These are phyloP conservation scores for Mucor velutinosus DNA, from an alignment of 371 early-diverging fungal species.

Conservation along the genomic window DNA sequence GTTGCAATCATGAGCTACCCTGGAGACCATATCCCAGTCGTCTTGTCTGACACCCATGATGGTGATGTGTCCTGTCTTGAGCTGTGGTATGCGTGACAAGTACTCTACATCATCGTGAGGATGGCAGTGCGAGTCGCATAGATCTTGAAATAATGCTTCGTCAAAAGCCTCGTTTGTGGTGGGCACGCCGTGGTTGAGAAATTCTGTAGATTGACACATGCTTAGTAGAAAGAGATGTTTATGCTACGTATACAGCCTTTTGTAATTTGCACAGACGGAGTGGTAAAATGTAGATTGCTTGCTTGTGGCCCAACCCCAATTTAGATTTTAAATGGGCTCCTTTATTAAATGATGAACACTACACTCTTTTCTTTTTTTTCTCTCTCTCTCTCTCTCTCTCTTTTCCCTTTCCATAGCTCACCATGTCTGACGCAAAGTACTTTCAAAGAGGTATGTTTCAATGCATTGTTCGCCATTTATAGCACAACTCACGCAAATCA, in stretches of 20 bases:
- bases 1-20: slow-evolving; percentile 27
- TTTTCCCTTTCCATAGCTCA: background rate
- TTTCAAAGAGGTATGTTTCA: slow-evolving; percentile 77
- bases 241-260: background rate
- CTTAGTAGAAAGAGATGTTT: background rate
- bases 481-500: background rate
- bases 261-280: background rate
- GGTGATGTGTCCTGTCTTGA: slow-evolving; percentile 47
- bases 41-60: slow-evolving; percentile 54
- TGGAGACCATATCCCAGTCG: slow-evolving; percentile 47
- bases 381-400: background rate
- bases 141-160: slow-evolving; percentile 6
- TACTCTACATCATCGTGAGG: slow-evolving; percentile 45
- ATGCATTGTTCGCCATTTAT: background rate
- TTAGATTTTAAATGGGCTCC: slow-evolving; percentile 3
- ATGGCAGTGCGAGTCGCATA: slow-evolving; percentile 55
- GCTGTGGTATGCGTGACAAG: slow-evolving; percentile 26
- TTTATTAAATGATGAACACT: background rate
- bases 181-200: slow-evolving; percentile 19
- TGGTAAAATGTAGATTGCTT: background rate
- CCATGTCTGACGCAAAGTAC: slow-evolving; percentile 81
- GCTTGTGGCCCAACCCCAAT: background rate
- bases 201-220: slow-evolving; percentile 6
- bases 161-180: slow-evolving; percentile 24
- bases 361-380: background rate